phyloP scores from a whole-genome alignment of 2,329 filamentous ascomycete species.

The Clonostachys rosea region DNA sequence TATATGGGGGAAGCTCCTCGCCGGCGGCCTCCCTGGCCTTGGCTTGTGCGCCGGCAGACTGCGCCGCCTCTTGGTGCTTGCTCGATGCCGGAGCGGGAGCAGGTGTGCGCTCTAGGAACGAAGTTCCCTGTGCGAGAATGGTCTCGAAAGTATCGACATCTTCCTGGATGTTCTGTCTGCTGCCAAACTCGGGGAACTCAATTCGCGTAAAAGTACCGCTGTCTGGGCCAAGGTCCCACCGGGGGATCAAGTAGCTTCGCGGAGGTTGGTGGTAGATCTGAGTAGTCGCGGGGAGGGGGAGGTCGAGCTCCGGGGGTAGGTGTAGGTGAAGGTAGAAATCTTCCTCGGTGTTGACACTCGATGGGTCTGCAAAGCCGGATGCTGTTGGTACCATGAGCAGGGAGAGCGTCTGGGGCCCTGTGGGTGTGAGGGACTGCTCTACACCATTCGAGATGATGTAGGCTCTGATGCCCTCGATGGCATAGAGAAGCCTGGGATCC shows the following conservation, averaged over 20 bases:
- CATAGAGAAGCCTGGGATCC: constrained; percentile 64
- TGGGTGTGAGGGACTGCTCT: constrained; percentile 76
- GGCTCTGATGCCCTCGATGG: constrained; percentile 80
- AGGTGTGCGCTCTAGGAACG: constrained; percentile 81
- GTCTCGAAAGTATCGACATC: constrained; percentile 97
- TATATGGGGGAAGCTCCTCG: constrained; percentile 61
- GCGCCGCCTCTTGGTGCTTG: constrained; percentile 1
- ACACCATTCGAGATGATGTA: constrained; percentile 88
- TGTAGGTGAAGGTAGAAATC: constrained; percentile 98
- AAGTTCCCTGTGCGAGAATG: constrained; percentile 94
- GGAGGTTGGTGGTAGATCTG: constrained; percentile 97
- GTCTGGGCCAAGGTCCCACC: constrained; percentile 88
- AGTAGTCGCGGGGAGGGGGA: constrained; percentile 89
- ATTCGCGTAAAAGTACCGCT: constrained; percentile 89
- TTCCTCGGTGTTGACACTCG: constrained; percentile 59
- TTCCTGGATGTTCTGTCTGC: constrained; percentile 73
- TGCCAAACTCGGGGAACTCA: constrained; percentile 76
- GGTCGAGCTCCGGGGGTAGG: constrained; percentile 87
- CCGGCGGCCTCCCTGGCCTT: constrained; percentile 33
- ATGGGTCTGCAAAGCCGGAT: constrained; percentile 58
- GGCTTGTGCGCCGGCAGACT: constrained; percentile 14
- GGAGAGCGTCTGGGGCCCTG: constrained; percentile 85
- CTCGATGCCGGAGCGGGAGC: constrained; percentile 41
- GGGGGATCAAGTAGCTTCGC: constrained; percentile 86
- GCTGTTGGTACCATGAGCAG: constrained; percentile 94